phyloP scores from a whole-genome alignment of 768 basidiomycete genomes.

The Suillus paluster region DNA sequence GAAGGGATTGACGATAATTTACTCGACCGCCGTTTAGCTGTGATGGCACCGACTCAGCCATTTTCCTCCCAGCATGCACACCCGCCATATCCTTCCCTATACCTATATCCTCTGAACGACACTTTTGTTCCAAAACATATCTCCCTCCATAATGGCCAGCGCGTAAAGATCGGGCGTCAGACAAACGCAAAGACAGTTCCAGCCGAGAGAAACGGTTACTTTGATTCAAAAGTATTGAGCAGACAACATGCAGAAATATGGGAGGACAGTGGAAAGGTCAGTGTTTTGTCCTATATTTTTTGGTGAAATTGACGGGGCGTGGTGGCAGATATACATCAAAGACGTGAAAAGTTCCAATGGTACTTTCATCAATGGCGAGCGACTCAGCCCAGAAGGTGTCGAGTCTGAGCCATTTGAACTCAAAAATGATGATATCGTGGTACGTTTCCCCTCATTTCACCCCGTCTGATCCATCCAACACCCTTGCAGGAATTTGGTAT shows the following conservation, averaged over 20 bases:
- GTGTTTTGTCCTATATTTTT: slow-evolving; percentile 19
- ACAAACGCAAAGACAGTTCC: slow-evolving; percentile 96
- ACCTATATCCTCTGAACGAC: slow-evolving; percentile 92
- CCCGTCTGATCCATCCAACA: slow-evolving; percentile 13
- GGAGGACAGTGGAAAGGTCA: slow-evolving; percentile 92
- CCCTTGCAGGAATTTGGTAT: slow-evolving; percentile 91
- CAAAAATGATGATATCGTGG: slow-evolving; percentile 94
- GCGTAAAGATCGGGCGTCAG: slow-evolving; percentile 92
- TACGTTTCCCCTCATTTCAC: slow-evolving; percentile 46
- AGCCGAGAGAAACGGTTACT: slow-evolving; percentile 92
- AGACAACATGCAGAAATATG: slow-evolving; percentile 98
- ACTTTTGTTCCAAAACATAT: slow-evolving; percentile 96
- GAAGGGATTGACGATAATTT: slow-evolving; percentile 9
- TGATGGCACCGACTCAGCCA: slow-evolving; percentile 37
- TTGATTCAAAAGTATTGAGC: slow-evolving; percentile 94
- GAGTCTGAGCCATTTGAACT: slow-evolving; percentile 94
- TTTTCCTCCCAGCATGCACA: slow-evolving; percentile 36
- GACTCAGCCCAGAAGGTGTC: slow-evolving; percentile 85
- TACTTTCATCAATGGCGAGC: slow-evolving; percentile 96
- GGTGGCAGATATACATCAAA: slow-evolving; percentile 88
- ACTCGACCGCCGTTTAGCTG: slow-evolving; percentile 13
- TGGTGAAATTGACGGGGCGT: slow-evolving; percentile 14
- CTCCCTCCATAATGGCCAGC: slow-evolving; percentile 64
- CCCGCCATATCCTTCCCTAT: slow-evolving; percentile 48
- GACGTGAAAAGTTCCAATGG: slow-evolving; percentile 98